Base-by-base conservation (phyloP, 495 filamentous ascomycete species). In the Aspergillus sclerotioniger region DNA sequence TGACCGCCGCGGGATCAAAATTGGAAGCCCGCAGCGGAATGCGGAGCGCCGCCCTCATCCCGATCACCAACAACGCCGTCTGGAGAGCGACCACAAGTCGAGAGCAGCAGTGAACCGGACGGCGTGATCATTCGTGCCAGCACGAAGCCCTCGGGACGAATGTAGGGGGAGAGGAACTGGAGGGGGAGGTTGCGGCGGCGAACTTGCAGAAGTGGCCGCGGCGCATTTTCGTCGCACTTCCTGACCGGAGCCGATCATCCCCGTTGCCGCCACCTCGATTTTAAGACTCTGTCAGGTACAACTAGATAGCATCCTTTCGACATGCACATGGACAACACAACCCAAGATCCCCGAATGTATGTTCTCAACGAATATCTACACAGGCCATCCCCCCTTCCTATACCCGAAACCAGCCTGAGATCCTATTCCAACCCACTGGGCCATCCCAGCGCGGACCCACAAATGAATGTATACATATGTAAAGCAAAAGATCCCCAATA, bases 41-140 rank as follows among this genome's bases (percentile, higher is more conserved):
- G 62, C 71, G 69, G 69, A 70, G 58, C 60, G 66, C 65, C 61
- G 63, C 67, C 63, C 70, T 75, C 75, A 76, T 78, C 54, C 69
- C 72, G 66, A 67, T 65, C 51, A 53, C 51, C 57, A 62, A 58
- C 63, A 54, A 60, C 51, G 60, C 54, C 52, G 54, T 57, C 54
- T 53, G 39, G 41, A 51, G 53, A 65, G 59, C 54, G 51, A 58
- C 56, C 51, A 51, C 54, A 33, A 61, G 52, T 51, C 45, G 45
- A 61, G 31, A 51, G 41, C 16, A 39, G 50, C 46, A 51, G 19
- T 37, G 21, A 20, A 29, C 31, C 32, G n/a, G 37, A 28, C 29
- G 54, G 41, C 28, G 37, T 46, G 19, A 54, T 55, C 54, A 62
- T 54, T 35, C 33, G 60, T 53, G 47, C 58, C 39, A 43, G 54